phyloP scores from a whole-genome alignment of 805 yeast genomes.

The Lipomyces chichibuensis region DNA sequence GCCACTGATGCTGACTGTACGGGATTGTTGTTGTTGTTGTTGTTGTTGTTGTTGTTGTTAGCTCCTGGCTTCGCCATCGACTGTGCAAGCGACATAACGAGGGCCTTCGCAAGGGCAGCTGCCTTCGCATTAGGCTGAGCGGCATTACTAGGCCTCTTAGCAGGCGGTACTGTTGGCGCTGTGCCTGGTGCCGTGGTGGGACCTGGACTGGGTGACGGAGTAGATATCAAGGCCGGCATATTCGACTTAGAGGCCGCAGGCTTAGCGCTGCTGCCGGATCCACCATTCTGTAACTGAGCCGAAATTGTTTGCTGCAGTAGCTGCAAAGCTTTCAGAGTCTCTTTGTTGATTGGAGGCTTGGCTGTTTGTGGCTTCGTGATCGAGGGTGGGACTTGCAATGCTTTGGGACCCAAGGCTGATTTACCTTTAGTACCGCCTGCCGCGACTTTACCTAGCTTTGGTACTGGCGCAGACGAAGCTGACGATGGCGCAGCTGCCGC shows the following conservation, averaged over 20 bases:
- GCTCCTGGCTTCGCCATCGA: constrained; percentile 11
- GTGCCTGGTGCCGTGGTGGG: background rate
- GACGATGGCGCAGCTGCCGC: constrained; percentile 8
- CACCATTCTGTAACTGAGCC: constrained; percentile 66
- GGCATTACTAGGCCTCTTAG: constrained; percentile 8
- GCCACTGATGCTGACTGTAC: background rate
- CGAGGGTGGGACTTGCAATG: constrained; percentile 17
- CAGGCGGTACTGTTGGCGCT: constrained; percentile 1
- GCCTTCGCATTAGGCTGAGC: constrained; percentile 32
- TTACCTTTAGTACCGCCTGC: constrained; percentile 6
- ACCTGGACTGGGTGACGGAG: background rate
- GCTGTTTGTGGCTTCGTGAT: constrained; percentile 25
- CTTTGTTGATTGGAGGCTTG: constrained; percentile 44
- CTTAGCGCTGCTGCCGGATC: constrained; percentile 6
- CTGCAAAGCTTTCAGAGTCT: constrained; percentile 73
- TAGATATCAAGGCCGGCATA: constrained; percentile 5
- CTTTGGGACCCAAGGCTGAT: constrained; percentile 10
- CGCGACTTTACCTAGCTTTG: background rate
- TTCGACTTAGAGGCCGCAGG: constrained; percentile 11
- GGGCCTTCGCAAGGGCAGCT: constrained; percentile 35
- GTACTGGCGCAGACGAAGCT: constrained; percentile 4
- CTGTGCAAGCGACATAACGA: constrained; percentile 35
- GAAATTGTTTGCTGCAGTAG: constrained; percentile 86
- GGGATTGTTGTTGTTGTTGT: background rate
- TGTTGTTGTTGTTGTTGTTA: background rate